phyloP scores from a whole-genome alignment of 495 filamentous ascomycete genomes.

The Penicillium antarcticum region DNA sequence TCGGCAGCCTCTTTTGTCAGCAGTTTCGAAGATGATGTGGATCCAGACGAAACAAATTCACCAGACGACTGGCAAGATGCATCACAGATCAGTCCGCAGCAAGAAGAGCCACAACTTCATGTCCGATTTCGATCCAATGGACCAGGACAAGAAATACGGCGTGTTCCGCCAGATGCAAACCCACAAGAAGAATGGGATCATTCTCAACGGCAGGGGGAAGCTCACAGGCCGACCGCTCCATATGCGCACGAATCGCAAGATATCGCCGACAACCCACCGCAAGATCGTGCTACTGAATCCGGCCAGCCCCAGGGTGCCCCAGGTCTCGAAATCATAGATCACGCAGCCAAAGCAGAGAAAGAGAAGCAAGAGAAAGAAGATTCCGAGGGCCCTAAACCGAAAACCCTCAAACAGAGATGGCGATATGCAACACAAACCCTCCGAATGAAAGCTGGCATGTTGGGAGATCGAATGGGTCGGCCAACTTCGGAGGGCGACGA shows the following conservation, averaged over 20 bases:
- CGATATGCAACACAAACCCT: neutral
- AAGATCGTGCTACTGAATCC: conserved; percentile 4
- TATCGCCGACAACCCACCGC: conserved; percentile 13
- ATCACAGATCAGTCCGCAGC: neutral
- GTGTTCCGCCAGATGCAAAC: neutral
- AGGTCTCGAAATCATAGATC: neutral
- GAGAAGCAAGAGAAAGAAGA: neutral
- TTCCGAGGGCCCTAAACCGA: neutral
- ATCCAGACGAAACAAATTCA: neutral
- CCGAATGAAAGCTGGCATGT: conserved; percentile 1
- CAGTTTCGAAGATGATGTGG: neutral
- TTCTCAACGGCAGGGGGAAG: neutral
- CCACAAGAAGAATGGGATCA: conserved; percentile 8
- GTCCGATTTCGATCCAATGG: conserved; percentile 18
- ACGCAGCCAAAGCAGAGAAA: neutral
- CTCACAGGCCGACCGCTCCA: conserved; percentile 12
- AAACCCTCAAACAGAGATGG: neutral
- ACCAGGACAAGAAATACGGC: neutral
- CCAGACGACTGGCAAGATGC: neutral
- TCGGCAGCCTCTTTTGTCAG: neutral
- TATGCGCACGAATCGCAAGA: conserved; percentile 15
- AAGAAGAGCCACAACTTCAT: conserved; percentile 1
- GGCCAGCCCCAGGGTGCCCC: neutral
- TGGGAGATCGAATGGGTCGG: conserved; percentile 20
- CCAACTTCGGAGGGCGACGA: conserved; percentile 21